Evolutionary conservation across 1,284 basidiomycete species (phyloP).

Genomic region (Tilletia horrida): DNA sequence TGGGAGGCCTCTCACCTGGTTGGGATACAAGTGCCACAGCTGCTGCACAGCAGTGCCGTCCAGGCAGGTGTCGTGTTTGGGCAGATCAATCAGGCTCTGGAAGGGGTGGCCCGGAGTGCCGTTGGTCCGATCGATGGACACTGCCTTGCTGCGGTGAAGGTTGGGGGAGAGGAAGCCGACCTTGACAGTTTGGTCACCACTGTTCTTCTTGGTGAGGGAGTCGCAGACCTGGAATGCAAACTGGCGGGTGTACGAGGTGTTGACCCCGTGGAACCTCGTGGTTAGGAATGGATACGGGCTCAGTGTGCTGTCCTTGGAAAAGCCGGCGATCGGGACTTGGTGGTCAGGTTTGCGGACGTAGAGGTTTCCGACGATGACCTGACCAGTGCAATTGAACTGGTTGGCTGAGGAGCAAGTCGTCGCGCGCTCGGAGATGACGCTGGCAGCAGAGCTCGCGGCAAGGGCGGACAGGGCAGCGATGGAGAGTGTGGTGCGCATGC

Average conservation of each 20-base stretch:
- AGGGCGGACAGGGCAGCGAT: background rate
- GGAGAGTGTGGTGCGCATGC: background rate
- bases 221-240: background rate
- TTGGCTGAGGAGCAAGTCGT: too few relatives aligned
- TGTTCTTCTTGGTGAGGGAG: background rate
- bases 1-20: background rate
- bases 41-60: background rate
- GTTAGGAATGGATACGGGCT: background rate
- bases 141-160: background rate
- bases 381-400: too few relatives aligned
- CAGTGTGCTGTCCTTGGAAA: background rate
- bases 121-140: background rate
- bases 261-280: background rate
- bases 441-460: background rate
- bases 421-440: background rate
- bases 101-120: background rate
- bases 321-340: background rate
- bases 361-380: background rate
- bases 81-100: background rate
- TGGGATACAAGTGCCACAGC: background rate
- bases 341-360: constrained; percentile 6
- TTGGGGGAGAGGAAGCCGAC: background rate
- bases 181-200: background rate
- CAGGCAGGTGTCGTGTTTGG: background rate
- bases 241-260: background rate